phyloP scores from a whole-genome alignment of 306 rosid species.

The Sophora flavescens region DNA sequence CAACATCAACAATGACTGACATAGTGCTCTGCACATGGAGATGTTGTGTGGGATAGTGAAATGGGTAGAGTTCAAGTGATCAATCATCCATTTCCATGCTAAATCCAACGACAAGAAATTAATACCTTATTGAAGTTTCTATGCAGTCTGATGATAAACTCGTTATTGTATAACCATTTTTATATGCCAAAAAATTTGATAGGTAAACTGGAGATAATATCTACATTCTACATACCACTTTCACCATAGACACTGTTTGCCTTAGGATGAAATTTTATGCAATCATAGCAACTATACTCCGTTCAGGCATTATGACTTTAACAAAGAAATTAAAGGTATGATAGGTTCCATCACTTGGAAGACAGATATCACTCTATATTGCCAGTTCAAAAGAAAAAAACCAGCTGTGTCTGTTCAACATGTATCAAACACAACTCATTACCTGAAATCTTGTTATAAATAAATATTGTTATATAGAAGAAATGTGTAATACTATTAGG shows the following conservation, averaged over 20 bases:
- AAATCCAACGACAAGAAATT: neutral
- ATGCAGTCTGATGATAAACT: neutral
- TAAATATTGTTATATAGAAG: slow-evolving; percentile 6
- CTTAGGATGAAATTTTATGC: neutral
- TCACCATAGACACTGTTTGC: slow-evolving; percentile 3
- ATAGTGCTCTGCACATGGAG: too few species aligned
- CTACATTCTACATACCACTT: neutral
- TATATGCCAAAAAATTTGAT: slow-evolving; percentile 17
- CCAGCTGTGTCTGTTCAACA: too few species aligned
- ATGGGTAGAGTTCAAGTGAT: neutral
- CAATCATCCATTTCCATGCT: neutral
- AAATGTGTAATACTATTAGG: neutral
- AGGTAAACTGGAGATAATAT: neutral
- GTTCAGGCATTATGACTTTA: too few species aligned
- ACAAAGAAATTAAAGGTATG: too few species aligned
- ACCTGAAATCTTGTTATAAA: neutral
- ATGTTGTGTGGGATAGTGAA: neutral
- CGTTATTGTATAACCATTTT: neutral
- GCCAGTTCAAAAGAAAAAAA: too few species aligned
- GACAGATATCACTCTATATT: too few species aligned
- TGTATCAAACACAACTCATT: neutral
- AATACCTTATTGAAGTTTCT: neutral
- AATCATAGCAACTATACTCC: too few species aligned
- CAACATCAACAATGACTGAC: too few species aligned
- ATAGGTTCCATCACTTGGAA: too few species aligned